Evolutionary conservation across 768 basidiomycete species (phyloP).

Genomic region (Krasilnikovozyma curviuscula): DNA sequence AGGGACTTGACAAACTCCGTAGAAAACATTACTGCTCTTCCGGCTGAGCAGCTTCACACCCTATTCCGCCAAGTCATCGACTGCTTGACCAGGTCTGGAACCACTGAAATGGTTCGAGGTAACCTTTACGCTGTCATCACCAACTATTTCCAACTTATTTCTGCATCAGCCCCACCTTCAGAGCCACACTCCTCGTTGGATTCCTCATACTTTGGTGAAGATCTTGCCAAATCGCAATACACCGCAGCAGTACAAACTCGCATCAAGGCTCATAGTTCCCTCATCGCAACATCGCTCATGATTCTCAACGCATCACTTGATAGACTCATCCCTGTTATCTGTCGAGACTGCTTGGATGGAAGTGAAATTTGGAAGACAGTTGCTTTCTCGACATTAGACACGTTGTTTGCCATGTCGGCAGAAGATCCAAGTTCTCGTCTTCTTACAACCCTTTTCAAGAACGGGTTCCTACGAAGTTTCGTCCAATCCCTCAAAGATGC

Average conservation of each 20-base stretch:
- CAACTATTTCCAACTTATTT: conserved; percentile 69
- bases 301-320: conserved; percentile 53
- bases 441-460: conserved; percentile 38
- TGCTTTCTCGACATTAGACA: conserved; percentile 74
- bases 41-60: conserved; percentile 36
- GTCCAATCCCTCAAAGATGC: conserved; percentile 67
- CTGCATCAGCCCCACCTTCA: conserved; percentile 6
- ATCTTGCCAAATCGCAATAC: conserved; percentile 11
- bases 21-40: conserved; percentile 1
- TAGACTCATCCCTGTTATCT: conserved; percentile 47
- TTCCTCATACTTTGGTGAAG: not conserved
- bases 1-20: conserved; percentile 41
- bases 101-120: conserved; percentile 68
- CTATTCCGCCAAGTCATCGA: conserved; percentile 57
- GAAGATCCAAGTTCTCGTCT: conserved; percentile 30
- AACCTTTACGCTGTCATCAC: conserved; percentile 83
- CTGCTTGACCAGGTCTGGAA: conserved; percentile 53
- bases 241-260: conserved; percentile 26
- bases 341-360: conserved; percentile 84
- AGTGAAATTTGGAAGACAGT: conserved; percentile 94
- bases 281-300: conserved; percentile 45
- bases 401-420: conserved; percentile 47
- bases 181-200: not conserved
- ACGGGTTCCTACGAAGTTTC: conserved; percentile 64
- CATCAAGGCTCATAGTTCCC: conserved; percentile 22